Conservation (phyloP, 2,329 filamentous ascomycete species). For the Fusarium camptoceras region DNA sequence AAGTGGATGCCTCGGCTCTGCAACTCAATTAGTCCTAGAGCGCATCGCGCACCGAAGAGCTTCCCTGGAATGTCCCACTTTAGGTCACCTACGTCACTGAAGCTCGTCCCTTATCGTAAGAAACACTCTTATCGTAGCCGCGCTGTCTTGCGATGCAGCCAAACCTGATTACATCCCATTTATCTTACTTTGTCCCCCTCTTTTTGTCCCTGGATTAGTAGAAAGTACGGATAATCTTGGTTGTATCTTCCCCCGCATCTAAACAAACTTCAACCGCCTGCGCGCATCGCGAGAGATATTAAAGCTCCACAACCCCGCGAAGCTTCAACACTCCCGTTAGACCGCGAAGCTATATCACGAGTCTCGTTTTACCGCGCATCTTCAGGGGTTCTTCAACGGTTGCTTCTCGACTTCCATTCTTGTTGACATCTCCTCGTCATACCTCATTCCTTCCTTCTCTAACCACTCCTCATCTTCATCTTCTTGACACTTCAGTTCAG, state of each 20-base stretch:
- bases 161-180: conserved; percentile 14
- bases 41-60: conserved; percentile 36
- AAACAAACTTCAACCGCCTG: not conserved
- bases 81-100: conserved; percentile 41
- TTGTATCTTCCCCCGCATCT: not conserved
- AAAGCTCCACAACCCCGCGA: not conserved
- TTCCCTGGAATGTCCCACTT: conserved; percentile 19
- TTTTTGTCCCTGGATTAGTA: not conserved
- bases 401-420: not conserved
- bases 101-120: conserved; percentile 41
- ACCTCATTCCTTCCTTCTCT: conserved; percentile 1
- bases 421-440: not conserved
- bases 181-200: conserved; percentile 19
- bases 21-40: conserved; percentile 9
- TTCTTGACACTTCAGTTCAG: not conserved
- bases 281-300: conserved; percentile 13
- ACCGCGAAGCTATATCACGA: not conserved
- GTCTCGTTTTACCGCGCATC: not conserved
- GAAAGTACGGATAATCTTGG: not conserved
- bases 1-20: conserved; percentile 10
- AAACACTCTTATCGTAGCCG: conserved; percentile 45
- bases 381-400: not conserved
- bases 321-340: conserved; percentile 1
- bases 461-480: not conserved
- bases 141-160: conserved; percentile 19